Base-by-base conservation (phyloP, 2,329 filamentous ascomycete species). In the Aspergillus sergii region DNA sequence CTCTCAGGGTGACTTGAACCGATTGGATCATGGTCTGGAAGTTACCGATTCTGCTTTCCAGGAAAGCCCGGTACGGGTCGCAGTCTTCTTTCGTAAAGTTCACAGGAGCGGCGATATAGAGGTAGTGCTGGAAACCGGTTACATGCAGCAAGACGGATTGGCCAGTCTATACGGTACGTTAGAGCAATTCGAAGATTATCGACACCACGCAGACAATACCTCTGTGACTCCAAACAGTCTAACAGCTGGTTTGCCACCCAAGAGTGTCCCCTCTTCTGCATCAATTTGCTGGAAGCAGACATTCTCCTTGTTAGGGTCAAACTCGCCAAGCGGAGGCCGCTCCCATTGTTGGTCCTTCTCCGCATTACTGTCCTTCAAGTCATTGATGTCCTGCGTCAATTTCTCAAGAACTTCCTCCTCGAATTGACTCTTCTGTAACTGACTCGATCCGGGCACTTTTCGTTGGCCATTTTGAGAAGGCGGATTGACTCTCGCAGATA, bases 281-380 rank as follows among this genome's bases (percentile, higher is more conserved):
- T 99, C 96, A 69, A 99, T 99, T 73, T 96, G 91, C 80, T 99
- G 95, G 74, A 99, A 98, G 68, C 86, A 88, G n/a, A 99, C 83
- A 68, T 81, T 89, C 67, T 95, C 88, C 41, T 80, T 87, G 58
- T 85, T 75, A 10, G 89, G 84, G 64, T 90, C 82, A 72, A 91
- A 91, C 69, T 84, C 81, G 26, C 82, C 82, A 34, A 92, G 75
- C 34, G 79, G 77, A 19, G 89, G 90, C 59, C 90, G 82, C 54
- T 90, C 89, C 96, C 95, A 99, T 75, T 92, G 86, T 78, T 99
- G 95, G 76, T 98, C 94, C 77, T 90, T 96, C 75, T 99, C 95
- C 2, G 91, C 85, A 78, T 96, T 98, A 78, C 86, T 92, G 72
- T 92, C 85, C 82, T 94, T 97, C 69, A 96, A 83, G 23, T 90